These are phyloP conservation scores for Aspergillus unguis DNA, from an alignment of 2,329 filamentous ascomycete genomes.

Conservation along the genomic window DNA sequence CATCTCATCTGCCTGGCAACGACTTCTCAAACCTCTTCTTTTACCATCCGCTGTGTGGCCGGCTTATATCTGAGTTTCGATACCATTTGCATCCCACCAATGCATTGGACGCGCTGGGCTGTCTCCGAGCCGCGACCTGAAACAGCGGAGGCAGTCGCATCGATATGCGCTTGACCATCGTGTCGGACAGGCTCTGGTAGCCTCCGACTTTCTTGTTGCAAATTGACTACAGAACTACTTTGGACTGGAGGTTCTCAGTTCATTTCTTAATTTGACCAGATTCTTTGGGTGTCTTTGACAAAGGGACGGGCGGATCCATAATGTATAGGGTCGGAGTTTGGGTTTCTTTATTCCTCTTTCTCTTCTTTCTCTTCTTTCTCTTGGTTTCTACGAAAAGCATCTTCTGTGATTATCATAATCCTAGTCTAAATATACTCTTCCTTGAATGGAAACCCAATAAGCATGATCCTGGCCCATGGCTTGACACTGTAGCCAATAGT, in stretches of 20 bases:
- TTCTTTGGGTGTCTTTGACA: slow-evolving; percentile 1
- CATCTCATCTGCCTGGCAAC: neutral
- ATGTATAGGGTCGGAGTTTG: slow-evolving; percentile 2
- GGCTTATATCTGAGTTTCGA: slow-evolving; percentile 43
- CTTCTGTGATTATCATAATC: neutral
- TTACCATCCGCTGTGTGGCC: slow-evolving; percentile 31
- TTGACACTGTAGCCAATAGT: neutral
- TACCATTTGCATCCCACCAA: neutral
- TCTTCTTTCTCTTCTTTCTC: neutral
- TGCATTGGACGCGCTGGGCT: neutral
- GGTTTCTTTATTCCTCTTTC: neutral
- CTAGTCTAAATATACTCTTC: neutral
- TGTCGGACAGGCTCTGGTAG: slow-evolving; percentile 7
- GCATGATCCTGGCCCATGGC: neutral
- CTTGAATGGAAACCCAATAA: neutral
- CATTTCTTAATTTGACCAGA: neutral
- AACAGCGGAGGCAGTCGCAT: neutral
- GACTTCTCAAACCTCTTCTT: slow-evolving; percentile 42
- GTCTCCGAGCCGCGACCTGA: neutral
- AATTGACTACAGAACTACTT: neutral
- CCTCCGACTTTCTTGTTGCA: neutral
- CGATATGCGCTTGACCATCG: neutral
- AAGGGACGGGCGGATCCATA: neutral
- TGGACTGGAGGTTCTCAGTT: neutral
- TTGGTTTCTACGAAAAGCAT: neutral